Base-by-base conservation (phyloP, 108 stramenopile species). In the Nitzschia palea region DNA sequence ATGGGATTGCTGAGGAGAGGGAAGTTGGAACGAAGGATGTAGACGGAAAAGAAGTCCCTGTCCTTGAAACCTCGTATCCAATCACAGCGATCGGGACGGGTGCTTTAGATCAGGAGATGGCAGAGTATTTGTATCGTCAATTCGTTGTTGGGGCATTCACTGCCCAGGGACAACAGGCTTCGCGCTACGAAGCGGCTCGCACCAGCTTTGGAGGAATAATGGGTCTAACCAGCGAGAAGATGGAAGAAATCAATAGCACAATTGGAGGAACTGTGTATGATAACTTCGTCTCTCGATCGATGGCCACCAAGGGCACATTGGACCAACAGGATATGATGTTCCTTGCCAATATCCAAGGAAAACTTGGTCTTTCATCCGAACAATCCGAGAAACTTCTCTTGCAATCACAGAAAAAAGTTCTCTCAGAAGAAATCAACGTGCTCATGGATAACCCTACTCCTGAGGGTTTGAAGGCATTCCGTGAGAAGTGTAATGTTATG, bases 261-360 rank as follows among this genome's bases (percentile, higher is more conserved):
- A 93, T 95, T 45, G 91, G 87, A 25, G 71, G 73, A 28, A 79
- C 86, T 55, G 89, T 95, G 29, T 95, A 91, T 71, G 91, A 93
- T 73, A 95, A 95, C 77, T 91, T 85, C 72, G 80, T 95, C 20
- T 75, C 83, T 22, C 81, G 89, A 57, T 60, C 88, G 10, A 82
- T 95, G 80, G 68, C 72, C 28, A 82, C 77, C 29, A 95, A 95
- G 86, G 87, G 83, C 1, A 56, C 83, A 15, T 66, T 95, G 50
- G 95, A 95, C 62, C 91, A 95, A 72, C 95, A 95, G 71, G 95
- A 95, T 50, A 91, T 95, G 90, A 95, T 95, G 95, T 90, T 91
- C 81, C 79, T 95, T 20, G 88, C 88, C 14, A 91, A 90, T 58
- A 91, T 95, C 29, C 89, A 93, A 66, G 76, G 61, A 26, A 93